Base-by-base conservation (phyloP, 2,329 filamentous ascomycete species). In the Paradendryphiella salina region DNA sequence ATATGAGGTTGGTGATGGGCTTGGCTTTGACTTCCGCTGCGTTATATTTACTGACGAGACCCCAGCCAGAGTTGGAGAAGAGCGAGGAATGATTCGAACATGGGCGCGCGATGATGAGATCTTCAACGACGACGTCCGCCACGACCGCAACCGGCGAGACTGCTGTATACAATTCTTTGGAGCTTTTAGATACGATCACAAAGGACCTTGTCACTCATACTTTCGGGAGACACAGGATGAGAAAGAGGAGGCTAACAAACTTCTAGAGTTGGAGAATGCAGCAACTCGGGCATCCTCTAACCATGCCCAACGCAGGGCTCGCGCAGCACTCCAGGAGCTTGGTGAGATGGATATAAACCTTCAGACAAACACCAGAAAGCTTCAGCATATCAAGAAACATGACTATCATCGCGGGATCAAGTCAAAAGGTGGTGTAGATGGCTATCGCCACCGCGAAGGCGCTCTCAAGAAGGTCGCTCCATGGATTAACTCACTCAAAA, bases 171-270 rank as follows among this genome's bases (percentile, higher is more conserved):
- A 46, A 33, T 52, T 46, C 26, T 46, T 23, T 20, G 20, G 20
- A 23, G 36, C 37, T 15, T 52, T 52, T 17, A 37, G n/a, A 23
- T 52, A 52, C 13, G n/a, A 38, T 7, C 9, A 43, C 11, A 52
- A 47, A 34, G 43, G 44, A 2, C 38, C 39, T 34, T 52, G 28
- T 18, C 11, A 47, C n/a, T 11, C 15, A 6, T 47, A 52, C 17
- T 43, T 34, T 20, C 3, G 39, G 5, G 38, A 52, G 21, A 47
- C 44, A 13, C 17, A 47, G 14, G 38, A 14, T 8, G 37, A 52
- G 23, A 52, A 44, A 23, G 3, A n/a, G 32, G 15, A 7, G 4
- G 34, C 23, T 1, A 17, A 43, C 15, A 2, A 17, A n/a, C 17
- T 32, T 14, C 15, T 20, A 3, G 20, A 20, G 20, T 3, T 3